Evolutionary conservation across 2,329 filamentous ascomycete genomes (phyloP).

Genomic region (Pezicula rhizophila): DNA sequence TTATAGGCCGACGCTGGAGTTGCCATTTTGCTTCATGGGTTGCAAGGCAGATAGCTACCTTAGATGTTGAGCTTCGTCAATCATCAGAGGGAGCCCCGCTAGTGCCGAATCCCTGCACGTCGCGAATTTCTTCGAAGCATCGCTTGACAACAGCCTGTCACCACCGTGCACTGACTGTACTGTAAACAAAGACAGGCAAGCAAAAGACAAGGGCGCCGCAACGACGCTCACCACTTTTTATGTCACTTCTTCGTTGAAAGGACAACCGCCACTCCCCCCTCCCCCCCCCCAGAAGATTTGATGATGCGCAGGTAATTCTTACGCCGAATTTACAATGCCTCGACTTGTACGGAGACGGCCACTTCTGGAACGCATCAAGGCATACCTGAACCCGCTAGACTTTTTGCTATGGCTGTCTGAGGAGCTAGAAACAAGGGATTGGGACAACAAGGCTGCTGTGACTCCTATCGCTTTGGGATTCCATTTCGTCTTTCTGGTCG

Average conservation of each 20-base stretch:
- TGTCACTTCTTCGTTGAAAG: not conserved
- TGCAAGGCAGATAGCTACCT: conserved; percentile 4
- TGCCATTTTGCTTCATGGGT: conserved; percentile 42
- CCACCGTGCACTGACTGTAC: not conserved
- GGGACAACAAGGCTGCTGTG: conserved; percentile 77
- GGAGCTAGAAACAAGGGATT: conserved; percentile 85
- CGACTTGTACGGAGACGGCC: conserved; percentile 77
- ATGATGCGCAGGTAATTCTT: conserved; percentile 1
- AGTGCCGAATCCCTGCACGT: not conserved
- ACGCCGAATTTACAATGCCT: conserved; percentile 47
- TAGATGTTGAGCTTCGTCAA: conserved; percentile 4
- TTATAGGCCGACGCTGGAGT: conserved; percentile 56
- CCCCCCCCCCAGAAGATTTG: conserved; percentile 32
- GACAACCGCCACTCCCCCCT: too few species aligned
- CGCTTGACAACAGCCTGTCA: not conserved
- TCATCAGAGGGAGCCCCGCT: not conserved
- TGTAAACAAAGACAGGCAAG: not conserved
- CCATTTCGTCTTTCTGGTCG: conserved; percentile 77
- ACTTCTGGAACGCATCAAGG: conserved; percentile 71
- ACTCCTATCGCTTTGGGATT: conserved; percentile 67
- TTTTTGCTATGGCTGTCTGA: conserved; percentile 87
- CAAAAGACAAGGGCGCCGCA: not conserved
- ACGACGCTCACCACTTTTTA: not conserved
- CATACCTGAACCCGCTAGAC: conserved; percentile 81
- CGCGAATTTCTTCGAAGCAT: not conserved